These are phyloP conservation scores for Ascochyta pisi DNA, from an alignment of 2,329 filamentous ascomycete species.

Conservation along the genomic window DNA sequence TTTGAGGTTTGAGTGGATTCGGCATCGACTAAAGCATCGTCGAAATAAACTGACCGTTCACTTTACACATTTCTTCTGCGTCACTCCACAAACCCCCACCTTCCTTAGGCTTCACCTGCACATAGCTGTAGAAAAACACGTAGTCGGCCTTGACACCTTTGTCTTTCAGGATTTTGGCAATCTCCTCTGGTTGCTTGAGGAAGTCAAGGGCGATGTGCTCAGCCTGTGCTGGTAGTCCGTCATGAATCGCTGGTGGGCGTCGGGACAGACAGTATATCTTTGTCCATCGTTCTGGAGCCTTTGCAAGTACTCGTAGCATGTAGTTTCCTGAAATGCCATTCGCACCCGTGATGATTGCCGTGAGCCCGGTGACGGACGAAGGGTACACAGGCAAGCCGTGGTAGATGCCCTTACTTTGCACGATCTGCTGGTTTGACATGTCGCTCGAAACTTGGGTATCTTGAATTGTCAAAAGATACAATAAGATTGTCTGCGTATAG, in stretches of 20 bases:
- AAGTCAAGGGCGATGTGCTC: constrained; percentile 55
- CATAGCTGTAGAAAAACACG: constrained; percentile 63
- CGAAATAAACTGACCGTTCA: constrained; percentile 49
- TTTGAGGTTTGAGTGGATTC: not conserved
- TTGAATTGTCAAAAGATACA: not conserved
- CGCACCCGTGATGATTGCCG: constrained; percentile 61
- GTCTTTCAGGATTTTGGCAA: constrained; percentile 44
- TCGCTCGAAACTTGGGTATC: too few relatives aligned
- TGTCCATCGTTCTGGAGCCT: constrained; percentile 57
- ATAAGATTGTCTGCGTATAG: too few relatives aligned
- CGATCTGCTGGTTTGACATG: constrained; percentile 33
- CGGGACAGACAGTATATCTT: constrained; percentile 61
- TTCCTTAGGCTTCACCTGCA: constrained; percentile 58
- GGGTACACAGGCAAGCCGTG: constrained; percentile 58
- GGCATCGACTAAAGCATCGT: not conserved
- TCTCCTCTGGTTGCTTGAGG: constrained; percentile 45
- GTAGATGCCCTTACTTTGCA: constrained; percentile 54
- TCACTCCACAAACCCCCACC: constrained; percentile 57
- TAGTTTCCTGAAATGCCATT: constrained; percentile 63
- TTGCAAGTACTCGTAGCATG: constrained; percentile 58
- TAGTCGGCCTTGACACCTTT: constrained; percentile 51
- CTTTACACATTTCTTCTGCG: constrained; percentile 57
- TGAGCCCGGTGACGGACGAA: constrained; percentile 52
- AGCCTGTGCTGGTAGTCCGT: constrained; percentile 47
- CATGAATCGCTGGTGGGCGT: constrained; percentile 53